Evolutionary conservation across 441 rosid genomes (phyloP).

Genomic region (Viola pubescens): DNA sequence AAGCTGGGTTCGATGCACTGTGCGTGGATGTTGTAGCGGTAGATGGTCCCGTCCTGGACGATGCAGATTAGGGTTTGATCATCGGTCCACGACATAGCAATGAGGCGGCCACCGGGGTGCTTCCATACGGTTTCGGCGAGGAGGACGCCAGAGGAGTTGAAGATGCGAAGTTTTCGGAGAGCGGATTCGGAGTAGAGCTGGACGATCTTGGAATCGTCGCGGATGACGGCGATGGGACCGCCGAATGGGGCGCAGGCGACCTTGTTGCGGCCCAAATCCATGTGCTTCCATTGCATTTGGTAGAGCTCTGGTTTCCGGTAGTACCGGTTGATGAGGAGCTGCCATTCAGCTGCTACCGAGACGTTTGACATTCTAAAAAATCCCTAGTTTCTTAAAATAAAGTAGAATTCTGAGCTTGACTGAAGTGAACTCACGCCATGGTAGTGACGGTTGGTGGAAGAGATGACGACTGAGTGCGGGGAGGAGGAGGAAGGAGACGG

Average conservation of each 20-base stretch:
- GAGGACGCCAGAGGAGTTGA: conserved; percentile 76
- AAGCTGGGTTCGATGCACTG: conserved; percentile 65
- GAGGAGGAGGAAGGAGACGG: too few relatives aligned
- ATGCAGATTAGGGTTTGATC: conserved; percentile 73
- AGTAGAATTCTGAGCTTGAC: too few relatives aligned
- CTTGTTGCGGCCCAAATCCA: conserved; percentile 81
- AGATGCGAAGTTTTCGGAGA: conserved; percentile 84
- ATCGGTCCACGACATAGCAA: conserved; percentile 96
- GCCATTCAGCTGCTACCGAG: conserved; percentile 99
- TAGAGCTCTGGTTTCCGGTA: conserved; percentile 91
- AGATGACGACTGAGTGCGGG: too few relatives aligned
- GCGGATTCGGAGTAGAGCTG: conserved; percentile 96
- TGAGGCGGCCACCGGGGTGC: conserved; percentile 81
- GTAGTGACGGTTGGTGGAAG: too few relatives aligned
- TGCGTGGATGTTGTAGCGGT: conserved; percentile 66
- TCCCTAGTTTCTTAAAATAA: too few relatives aligned
- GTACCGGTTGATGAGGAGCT: conserved; percentile 71
- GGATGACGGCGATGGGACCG: conserved; percentile 89
- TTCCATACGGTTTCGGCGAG: conserved; percentile 88
- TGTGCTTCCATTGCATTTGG: conserved; percentile 81
- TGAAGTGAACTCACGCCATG: too few relatives aligned
- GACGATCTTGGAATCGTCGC: conserved; percentile 97
- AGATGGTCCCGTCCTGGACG: conserved; percentile 94
- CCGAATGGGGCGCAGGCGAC: conserved; percentile 94
- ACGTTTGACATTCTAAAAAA: conserved; percentile 62